Conservation (phyloP, 805 yeast species). For the Candida anglica region DNA sequence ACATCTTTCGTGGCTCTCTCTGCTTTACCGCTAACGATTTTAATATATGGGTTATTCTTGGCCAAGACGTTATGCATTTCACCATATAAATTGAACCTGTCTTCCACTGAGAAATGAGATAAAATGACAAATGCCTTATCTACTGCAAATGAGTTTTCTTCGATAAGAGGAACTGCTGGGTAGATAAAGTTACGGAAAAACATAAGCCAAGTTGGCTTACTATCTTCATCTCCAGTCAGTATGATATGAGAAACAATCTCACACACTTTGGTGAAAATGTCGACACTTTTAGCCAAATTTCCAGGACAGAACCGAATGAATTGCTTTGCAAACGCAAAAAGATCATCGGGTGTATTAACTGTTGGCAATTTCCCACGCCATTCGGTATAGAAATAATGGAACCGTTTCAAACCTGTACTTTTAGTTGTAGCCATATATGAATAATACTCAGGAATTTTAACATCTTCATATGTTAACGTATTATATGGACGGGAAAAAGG, state of each 20-base stretch:
- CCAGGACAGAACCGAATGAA: conserved; percentile 55
- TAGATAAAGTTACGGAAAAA: conserved; percentile 63
- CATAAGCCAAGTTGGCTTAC: conserved; percentile 44
- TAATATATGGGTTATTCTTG: conserved; percentile 53
- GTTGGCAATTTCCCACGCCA: conserved; percentile 46
- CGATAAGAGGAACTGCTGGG: conserved; percentile 54
- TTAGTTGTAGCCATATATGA: conserved; percentile 29
- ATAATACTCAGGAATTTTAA: conserved; percentile 12
- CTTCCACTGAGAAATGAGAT: conserved; percentile 50
- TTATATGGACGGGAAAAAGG: conserved; percentile 20
- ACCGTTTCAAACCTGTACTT: conserved; percentile 18
- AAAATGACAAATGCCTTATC: conserved; percentile 59
- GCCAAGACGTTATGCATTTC: conserved; percentile 60
- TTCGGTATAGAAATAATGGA: conserved; percentile 40
- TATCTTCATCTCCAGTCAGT: conserved; percentile 8
- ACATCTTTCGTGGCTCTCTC: conserved; percentile 77
- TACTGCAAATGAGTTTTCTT: conserved; percentile 54
- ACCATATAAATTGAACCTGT: conserved; percentile 75
- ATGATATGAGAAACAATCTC: conserved; percentile 51
- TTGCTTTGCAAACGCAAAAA: conserved; percentile 46
- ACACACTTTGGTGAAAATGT: conserved; percentile 53
- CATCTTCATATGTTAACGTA: conserved; percentile 23
- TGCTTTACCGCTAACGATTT: conserved; percentile 58
- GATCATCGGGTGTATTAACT: conserved; percentile 35
- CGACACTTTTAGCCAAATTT: conserved; percentile 44